A percentile compares a stretch with the other conserved stretches of the same genome.
Conservation (phyloP, 495 filamentous ascomycete genomes). For the Parachaetomium inaequale region DNA sequence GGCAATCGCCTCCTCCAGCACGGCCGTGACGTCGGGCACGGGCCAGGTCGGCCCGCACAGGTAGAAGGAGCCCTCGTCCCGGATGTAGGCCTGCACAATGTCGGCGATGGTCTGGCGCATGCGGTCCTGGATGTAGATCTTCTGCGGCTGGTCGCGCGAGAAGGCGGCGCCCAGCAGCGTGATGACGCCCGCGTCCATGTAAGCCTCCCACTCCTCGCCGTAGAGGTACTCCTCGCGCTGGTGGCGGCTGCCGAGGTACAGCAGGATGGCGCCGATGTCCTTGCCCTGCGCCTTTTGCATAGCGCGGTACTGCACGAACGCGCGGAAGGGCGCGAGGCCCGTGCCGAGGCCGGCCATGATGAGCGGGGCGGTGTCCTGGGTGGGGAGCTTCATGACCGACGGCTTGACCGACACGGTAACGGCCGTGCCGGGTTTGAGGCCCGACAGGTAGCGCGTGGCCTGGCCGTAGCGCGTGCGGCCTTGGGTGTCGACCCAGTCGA, state of each 20-base stretch:
- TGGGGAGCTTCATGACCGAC: constrained; percentile 92
- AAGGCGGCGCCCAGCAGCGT: constrained; percentile 92
- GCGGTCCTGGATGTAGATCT: constrained; percentile 98
- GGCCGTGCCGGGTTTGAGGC: constrained; percentile 65
- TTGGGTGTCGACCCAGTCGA: constrained; percentile 83
- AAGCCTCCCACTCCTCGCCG: constrained; percentile 99
- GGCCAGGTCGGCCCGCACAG: constrained; percentile 98
- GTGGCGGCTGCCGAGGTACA: constrained; percentile 96
- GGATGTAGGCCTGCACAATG: constrained; percentile 83
- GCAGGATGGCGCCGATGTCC: constrained; percentile 85
- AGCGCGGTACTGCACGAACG: constrained; percentile 96
- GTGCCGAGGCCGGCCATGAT: constrained; percentile 99
- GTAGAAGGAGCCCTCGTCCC: constrained; percentile 88
- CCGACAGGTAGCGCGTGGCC: constrained; percentile 81
- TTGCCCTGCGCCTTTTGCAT: constrained; percentile 94
- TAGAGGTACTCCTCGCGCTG: constrained; percentile 98
- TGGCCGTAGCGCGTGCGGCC: constrained; percentile 90
- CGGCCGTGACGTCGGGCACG: constrained; percentile 94
- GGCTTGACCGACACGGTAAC: constrained; percentile 93
- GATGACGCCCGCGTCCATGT: constrained; percentile 90
- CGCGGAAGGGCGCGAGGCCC: constrained; percentile 94
- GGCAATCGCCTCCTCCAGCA: constrained; percentile 88
- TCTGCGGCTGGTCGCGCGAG: constrained; percentile 93
- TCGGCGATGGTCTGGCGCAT: constrained; percentile 88
- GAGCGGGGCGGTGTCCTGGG: constrained; percentile 77